Evolutionary conservation across 108 stramenopile species (phyloP).

Genomic region (Skeletonema grethae): DNA sequence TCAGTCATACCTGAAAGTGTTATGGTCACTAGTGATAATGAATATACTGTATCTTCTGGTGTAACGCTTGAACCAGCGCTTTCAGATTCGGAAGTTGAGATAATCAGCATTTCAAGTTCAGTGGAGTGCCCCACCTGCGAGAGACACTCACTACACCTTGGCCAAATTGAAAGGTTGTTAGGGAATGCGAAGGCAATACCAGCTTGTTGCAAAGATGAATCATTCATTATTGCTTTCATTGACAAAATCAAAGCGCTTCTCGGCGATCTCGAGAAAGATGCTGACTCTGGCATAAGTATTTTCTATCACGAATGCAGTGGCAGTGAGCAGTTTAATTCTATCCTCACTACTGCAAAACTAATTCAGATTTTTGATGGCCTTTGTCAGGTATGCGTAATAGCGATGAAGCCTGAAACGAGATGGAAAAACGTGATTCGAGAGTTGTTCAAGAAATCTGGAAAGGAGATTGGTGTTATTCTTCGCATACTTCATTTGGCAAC

Average conservation of each 20-base stretch:
- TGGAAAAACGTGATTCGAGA: background rate
- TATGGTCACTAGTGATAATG: background rate
- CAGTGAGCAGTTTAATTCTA: background rate
- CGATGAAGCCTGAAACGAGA: background rate
- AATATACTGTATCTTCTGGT: background rate
- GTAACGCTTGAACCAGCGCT: background rate
- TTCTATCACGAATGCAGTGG: background rate
- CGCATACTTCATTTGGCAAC: background rate
- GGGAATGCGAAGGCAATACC: background rate
- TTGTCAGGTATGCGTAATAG: background rate
- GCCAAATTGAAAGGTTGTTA: background rate
- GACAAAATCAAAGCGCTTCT: background rate
- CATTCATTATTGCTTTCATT: background rate
- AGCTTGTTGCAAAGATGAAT: background rate
- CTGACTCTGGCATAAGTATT: background rate
- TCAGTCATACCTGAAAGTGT: background rate
- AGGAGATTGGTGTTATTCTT: background rate
- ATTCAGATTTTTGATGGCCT: background rate
- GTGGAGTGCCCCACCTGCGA: background rate
- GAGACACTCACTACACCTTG: constrained; percentile 1
- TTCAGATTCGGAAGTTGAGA: background rate
- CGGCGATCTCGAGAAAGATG: background rate
- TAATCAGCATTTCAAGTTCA: background rate
- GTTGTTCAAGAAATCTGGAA: background rate
- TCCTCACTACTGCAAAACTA: background rate